Base-by-base conservation (phyloP, 2,329 filamentous ascomycete species). In the Cadophora sp. region DNA sequence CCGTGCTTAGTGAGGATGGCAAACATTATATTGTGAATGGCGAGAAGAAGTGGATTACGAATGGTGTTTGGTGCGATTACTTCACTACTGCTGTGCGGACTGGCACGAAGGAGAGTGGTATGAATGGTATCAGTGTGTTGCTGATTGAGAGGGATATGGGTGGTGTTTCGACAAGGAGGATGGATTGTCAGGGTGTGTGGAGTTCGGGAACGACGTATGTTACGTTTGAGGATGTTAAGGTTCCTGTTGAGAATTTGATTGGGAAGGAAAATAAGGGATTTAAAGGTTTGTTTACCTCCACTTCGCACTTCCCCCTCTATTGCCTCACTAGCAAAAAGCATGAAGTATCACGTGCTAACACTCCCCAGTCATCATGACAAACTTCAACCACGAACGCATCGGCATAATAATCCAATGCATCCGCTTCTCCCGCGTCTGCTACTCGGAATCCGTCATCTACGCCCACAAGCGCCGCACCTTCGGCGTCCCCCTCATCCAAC, bases 21-120 rank as follows among this genome's bases (percentile, higher is more conserved):
- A 98, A 98, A 85, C 93, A 98, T 83, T 99, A 97, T 82, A 98
- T 98, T 74, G 96, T 99, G 82, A 99, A 98, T 78, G 96, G 96
- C 65, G 95, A 97, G 88, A 98, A 99, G 91, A 99, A 99, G 84
- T 98, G 96, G 95, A 98, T 98, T 81, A 98, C 95, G 77, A 99
- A 99, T 82, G 96, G 96, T 77, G 89, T 97, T 77, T 97, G 94
- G 93, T 88, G 86, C 71, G 96, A 99, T 81, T 99, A 98, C 84
- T 98, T 98, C 85, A 98, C 96, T 65, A 97, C 93, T 16, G 96
- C 95, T 29, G 96, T 99, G 48, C 91, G 96, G 69, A 99, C 96
- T 7, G 14, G 94, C 92, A 72, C 73, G 3, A 73, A 74, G 48
- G 91, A 89, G 40, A 84, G 88, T 27, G 96, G 96, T 73, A 98